phyloP scores from a whole-genome alignment of 2,329 filamentous ascomycete genomes.

The Fusarium caatingaense region DNA sequence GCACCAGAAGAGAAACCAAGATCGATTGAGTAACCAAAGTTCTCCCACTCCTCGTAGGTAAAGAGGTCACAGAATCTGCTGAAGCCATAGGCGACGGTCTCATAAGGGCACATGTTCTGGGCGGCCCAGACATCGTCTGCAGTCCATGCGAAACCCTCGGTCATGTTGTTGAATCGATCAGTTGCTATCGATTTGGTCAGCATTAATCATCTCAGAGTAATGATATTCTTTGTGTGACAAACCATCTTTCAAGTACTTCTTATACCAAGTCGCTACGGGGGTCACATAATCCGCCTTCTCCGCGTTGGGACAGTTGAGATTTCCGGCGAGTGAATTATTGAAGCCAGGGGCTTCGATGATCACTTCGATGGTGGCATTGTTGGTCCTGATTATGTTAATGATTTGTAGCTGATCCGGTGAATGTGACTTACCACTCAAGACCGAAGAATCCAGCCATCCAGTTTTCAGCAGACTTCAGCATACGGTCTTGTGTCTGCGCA shows the following conservation, averaged over 20 bases:
- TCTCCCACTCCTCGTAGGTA: constrained; percentile 78
- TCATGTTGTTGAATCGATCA: constrained; percentile 66
- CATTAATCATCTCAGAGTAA: not conserved
- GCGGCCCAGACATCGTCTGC: constrained; percentile 72
- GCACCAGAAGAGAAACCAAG: constrained; percentile 71
- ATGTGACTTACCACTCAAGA: constrained; percentile 66
- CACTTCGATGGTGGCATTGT: constrained; percentile 77
- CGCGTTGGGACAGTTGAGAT: constrained; percentile 73
- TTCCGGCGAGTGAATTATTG: constrained; percentile 79
- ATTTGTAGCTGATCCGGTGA: not conserved
- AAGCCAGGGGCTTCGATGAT: constrained; percentile 72
- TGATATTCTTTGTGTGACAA: constrained; percentile 10
- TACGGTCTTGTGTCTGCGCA: constrained; percentile 75
- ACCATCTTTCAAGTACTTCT: constrained; percentile 72
- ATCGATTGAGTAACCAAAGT: constrained; percentile 78
- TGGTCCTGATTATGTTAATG: constrained; percentile 58
- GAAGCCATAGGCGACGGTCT: constrained; percentile 81
- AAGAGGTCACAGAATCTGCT: constrained; percentile 80
- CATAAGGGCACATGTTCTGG: constrained; percentile 80
- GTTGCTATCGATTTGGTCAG: constrained; percentile 60
- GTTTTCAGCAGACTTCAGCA: constrained; percentile 81
- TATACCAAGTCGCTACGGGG: constrained; percentile 69
- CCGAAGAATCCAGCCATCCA: constrained; percentile 85
- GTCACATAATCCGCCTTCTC: constrained; percentile 63
- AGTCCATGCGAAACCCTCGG: constrained; percentile 72